phyloP scores from a whole-genome alignment of 2,329 filamentous ascomycete species.

The Pyricularia grisea region DNA sequence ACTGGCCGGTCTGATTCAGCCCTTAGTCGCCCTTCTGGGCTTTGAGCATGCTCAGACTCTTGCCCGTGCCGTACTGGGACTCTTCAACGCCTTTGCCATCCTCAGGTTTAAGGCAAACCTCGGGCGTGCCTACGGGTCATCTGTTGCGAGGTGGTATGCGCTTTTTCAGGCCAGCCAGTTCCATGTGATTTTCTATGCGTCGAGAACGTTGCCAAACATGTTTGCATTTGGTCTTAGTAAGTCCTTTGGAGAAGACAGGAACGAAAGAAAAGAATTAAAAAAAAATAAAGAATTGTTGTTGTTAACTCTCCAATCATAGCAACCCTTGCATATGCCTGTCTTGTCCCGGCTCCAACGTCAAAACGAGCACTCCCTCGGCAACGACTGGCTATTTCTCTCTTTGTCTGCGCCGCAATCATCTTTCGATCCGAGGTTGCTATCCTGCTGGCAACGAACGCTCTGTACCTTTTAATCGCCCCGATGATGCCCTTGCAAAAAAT shows the following conservation, averaged over 20 bases:
- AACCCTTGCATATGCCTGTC: conserved; percentile 50
- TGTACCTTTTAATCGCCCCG: conserved; percentile 51
- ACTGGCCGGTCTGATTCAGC: conserved; percentile 63
- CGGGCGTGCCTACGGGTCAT: conserved; percentile 55
- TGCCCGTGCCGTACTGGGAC: conserved; percentile 68
- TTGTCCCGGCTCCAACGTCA: conserved; percentile 26
- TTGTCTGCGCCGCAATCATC: conserved; percentile 72
- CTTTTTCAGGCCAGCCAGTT: conserved; percentile 77
- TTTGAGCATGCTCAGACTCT: conserved; percentile 49
- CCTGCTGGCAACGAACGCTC: conserved; percentile 58
- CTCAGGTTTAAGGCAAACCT: conserved; percentile 56
- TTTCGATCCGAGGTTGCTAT: conserved; percentile 88
- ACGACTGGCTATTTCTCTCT: conserved; percentile 58
- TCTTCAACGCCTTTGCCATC: conserved; percentile 64
- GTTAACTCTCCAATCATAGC: conserved; percentile 42
- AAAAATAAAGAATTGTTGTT: no score
- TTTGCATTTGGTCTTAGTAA: conserved; percentile 82
- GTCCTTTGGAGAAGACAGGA: no score
- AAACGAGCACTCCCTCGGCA: conserved; percentile 32
- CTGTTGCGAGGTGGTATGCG: conserved; percentile 69
- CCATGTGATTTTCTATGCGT: conserved; percentile 87
- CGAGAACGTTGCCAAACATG: conserved; percentile 89
- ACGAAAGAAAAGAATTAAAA: no score
- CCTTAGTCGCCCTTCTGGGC: conserved; percentile 48
- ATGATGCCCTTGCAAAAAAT: conserved; percentile 47